Evolutionary conservation across 257 asterid species (phyloP).

Genomic region (Buddleja alternifolia): DNA sequence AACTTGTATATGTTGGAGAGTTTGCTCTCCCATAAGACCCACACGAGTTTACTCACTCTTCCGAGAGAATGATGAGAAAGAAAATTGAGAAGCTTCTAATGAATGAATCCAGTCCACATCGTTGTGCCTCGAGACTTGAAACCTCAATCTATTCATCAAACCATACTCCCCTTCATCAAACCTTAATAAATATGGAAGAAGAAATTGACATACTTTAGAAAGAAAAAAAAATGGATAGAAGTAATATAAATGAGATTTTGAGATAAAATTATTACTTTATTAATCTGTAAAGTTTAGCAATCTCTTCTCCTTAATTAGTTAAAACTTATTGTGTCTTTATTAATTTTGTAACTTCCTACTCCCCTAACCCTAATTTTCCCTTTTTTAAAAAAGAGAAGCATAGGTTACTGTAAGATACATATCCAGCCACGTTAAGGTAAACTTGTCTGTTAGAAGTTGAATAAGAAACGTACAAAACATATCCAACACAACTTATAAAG

Average conservation of each 20-base stretch:
- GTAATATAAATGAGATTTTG: too few species aligned
- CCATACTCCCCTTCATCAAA: not conserved
- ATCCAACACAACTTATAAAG: not conserved
- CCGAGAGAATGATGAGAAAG: not conserved
- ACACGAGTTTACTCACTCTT: too few species aligned
- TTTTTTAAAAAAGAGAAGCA: not conserved
- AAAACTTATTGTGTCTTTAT: too few species aligned
- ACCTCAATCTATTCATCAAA: not conserved
- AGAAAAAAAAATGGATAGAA: too few species aligned
- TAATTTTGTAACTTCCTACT: not conserved
- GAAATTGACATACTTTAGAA: too few species aligned
- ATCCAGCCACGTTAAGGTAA: slow-evolving; percentile 5
- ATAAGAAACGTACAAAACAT: not conserved
- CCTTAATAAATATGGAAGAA: too few species aligned
- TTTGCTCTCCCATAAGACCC: too few species aligned
- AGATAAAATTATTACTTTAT: too few species aligned
- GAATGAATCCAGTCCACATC: not conserved
- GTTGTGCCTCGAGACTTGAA: not conserved
- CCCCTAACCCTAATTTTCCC: not conserved
- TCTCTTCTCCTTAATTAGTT: too few species aligned
- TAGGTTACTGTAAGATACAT: not conserved
- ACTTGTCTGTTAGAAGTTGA: slow-evolving; percentile 6
- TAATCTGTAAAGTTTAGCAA: too few species aligned
- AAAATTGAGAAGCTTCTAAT: not conserved
- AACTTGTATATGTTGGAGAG: too few species aligned